A percentile compares a stretch with the other conserved stretches of the same genome.
Evolutionary conservation across 148 eudicot species (phyloP).

Genomic region (Persicaria tinctoria): DNA sequence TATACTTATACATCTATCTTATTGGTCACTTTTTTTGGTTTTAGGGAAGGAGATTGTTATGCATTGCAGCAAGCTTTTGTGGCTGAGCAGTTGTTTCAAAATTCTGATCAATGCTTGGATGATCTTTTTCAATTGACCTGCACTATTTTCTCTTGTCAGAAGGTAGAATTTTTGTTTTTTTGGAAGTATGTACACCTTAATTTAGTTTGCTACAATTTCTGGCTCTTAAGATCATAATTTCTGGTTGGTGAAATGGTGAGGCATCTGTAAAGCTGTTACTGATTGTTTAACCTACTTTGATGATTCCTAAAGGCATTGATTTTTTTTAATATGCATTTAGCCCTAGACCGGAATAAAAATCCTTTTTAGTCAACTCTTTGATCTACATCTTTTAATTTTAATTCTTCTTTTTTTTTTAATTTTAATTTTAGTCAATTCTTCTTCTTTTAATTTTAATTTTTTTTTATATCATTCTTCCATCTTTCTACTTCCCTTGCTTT

Average conservation of each 20-base stretch:
- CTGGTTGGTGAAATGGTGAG: not conserved
- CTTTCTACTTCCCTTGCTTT: not conserved
- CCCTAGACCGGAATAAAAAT: not conserved
- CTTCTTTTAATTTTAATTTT: not conserved
- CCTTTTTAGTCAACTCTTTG: not conserved
- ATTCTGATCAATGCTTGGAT: constrained; percentile 58
- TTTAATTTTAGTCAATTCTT: no score
- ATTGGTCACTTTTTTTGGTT: constrained; percentile 8
- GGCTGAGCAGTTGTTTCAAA: constrained; percentile 86
- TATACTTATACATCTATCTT: constrained; percentile 11
- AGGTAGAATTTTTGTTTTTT: constrained; percentile 41
- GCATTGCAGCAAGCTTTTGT: constrained; percentile 66
- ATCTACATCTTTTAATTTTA: not conserved
- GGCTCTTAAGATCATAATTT: not conserved
- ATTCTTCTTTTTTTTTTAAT: no score
- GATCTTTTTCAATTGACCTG: constrained; percentile 74
- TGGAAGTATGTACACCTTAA: not conserved
- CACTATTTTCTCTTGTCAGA: constrained; percentile 53
- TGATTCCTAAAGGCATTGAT: not conserved
- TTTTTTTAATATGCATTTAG: not conserved
- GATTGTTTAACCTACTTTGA: not conserved
- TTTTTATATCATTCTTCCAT: not conserved
- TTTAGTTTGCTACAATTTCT: not conserved
- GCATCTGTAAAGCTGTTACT: not conserved
- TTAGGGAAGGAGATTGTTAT: constrained; percentile 59